Conservation (phyloP, 306 rosid species). For the Begonia loranthoides region DNA sequence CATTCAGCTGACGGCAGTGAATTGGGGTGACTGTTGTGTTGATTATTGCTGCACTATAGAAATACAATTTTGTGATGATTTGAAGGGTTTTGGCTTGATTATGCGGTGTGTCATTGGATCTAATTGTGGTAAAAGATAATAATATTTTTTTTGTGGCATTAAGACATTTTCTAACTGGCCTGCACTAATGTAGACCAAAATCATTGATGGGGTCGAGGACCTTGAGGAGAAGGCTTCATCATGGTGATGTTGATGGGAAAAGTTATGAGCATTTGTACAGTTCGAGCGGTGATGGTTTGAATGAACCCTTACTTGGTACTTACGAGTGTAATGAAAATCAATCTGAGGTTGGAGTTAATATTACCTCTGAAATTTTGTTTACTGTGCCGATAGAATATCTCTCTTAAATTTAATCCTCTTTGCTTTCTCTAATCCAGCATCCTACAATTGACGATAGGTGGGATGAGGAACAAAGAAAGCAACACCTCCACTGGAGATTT, state of each 20-base stretch:
- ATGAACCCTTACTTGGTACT: slow-evolving; percentile 54
- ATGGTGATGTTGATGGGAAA: slow-evolving; percentile 69
- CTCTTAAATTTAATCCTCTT: slow-evolving; percentile 1
- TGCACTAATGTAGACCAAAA: neutral
- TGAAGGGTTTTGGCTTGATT: no score
- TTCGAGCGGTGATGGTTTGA: slow-evolving; percentile 36
- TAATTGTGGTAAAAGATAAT: neutral
- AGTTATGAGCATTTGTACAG: slow-evolving; percentile 36
- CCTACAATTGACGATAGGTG: slow-evolving; percentile 43
- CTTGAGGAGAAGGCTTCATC: slow-evolving; percentile 79
- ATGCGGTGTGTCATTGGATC: neutral
- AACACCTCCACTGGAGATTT: slow-evolving; percentile 69
- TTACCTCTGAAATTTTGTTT: neutral
- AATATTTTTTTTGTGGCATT: neutral
- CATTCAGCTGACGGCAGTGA: neutral
- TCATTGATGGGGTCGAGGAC: slow-evolving; percentile 47
- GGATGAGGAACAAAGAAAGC: slow-evolving; percentile 69
- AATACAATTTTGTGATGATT: neutral
- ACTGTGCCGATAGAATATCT: neutral
- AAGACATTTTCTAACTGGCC: neutral
- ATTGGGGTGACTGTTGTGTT: neutral
- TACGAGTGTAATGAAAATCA: slow-evolving; percentile 22
- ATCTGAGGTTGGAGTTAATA: slow-evolving; percentile 27
- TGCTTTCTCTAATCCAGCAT: neutral
- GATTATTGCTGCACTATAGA: no score